These are phyloP conservation scores for Melampsora allii-populina DNA, from an alignment of 1,284 basidiomycete species.

Conservation along the genomic window DNA sequence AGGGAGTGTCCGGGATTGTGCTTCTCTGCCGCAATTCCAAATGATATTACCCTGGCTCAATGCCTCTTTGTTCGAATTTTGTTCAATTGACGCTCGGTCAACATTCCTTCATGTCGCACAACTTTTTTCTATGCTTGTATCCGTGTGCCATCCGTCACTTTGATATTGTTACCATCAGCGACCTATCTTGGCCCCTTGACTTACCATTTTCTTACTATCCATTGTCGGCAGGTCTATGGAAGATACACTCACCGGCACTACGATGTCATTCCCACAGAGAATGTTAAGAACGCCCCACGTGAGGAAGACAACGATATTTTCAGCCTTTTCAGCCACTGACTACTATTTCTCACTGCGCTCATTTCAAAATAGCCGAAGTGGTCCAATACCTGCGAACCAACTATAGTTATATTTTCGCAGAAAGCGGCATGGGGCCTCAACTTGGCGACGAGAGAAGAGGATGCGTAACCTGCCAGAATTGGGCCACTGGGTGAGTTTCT, in stretches of 20 bases:
- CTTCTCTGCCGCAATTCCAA: no score
- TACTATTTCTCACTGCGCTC: background rate
- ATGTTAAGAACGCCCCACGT: conserved; percentile 43
- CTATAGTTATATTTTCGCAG: conserved; percentile 41
- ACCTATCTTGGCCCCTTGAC: no score
- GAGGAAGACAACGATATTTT: conserved; percentile 1
- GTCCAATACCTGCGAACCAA: conserved; percentile 37
- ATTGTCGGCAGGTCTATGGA: conserved; percentile 30
- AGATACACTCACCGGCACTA: conserved; percentile 41
- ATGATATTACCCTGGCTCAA: no score
- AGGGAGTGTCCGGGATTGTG: background rate
- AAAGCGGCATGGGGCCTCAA: conserved; percentile 39
- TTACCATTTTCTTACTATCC: background rate
- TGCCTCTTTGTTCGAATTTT: no score
- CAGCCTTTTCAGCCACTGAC: no score
- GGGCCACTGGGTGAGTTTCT: conserved; percentile 42
- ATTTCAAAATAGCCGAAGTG: conserved; percentile 32
- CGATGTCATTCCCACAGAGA: conserved; percentile 40
- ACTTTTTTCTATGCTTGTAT: background rate
- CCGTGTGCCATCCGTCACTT: background rate
- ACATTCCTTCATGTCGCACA: background rate
- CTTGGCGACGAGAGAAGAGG: conserved; percentile 40
- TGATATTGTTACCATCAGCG: no score
- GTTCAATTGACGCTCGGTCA: no score
- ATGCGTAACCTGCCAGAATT: conserved; percentile 37